A percentile compares a stretch with the other conserved stretches of the same genome.
Conservation (phyloP, 441 rosid species). For the Syzygium malaccense region DNA sequence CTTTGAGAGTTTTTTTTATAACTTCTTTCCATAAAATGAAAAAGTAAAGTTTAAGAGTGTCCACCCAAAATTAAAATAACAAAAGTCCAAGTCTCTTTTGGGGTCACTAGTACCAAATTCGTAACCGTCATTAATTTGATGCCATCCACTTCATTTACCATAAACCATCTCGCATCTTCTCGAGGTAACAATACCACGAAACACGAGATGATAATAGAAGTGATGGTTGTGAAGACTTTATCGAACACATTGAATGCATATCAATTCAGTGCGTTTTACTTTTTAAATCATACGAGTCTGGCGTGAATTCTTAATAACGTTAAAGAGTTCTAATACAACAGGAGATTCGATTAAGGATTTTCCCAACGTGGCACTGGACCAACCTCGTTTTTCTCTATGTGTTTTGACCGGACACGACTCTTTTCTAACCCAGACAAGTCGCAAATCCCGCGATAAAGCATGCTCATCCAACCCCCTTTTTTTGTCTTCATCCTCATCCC, state of each 20-base stretch:
- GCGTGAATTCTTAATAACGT: no score
- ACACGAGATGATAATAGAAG: no score
- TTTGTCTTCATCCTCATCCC: background rate
- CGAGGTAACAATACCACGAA: background rate
- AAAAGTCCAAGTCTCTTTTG: background rate
- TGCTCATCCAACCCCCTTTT: background rate
- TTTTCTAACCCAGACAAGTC: background rate
- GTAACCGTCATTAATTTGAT: background rate
- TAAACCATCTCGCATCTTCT: background rate
- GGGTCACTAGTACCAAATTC: background rate
- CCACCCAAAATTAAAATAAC: background rate
- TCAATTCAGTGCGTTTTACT: no score
- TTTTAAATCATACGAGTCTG: no score
- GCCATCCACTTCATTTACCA: background rate
- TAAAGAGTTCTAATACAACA: no score
- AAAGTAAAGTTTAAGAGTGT: background rate
- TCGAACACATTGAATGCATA: no score
- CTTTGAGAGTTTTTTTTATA: no score
- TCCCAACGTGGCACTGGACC: background rate
- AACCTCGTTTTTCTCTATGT: background rate
- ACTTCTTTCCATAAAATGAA: background rate
- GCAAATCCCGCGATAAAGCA: background rate
- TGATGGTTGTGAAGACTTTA: fast-evolving
- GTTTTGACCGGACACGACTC: background rate
- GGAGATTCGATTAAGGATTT: no score